A percentile compares a stretch with the other conserved stretches of the same genome.
phyloP scores from a whole-genome alignment of 257 asterid genomes.

The Ophiorrhiza pumila region DNA sequence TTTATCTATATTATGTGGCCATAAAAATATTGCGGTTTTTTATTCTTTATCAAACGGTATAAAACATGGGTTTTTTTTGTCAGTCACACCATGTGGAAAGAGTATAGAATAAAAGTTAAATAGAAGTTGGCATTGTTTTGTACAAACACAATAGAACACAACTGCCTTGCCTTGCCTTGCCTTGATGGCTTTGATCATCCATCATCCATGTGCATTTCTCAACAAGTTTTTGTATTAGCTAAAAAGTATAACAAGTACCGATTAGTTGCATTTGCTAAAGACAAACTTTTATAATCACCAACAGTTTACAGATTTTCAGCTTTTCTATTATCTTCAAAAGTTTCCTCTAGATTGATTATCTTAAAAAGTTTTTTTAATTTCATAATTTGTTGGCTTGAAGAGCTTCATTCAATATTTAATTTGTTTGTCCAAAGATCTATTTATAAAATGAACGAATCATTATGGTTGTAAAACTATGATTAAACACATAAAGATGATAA shows the following conservation, averaged over 20 bases:
- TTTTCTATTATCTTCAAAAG: not conserved
- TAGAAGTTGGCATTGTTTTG: constrained; percentile 11
- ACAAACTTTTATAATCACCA: not conserved
- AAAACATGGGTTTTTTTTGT: not conserved
- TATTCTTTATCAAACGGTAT: too few species aligned
- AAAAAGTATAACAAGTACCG: not conserved
- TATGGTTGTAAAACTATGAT: too few species aligned
- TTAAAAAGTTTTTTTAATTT: too few species aligned
- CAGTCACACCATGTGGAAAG: constrained; percentile 22
- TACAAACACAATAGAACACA: constrained; percentile 1
- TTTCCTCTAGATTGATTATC: not conserved
- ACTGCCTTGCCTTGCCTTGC: not conserved
- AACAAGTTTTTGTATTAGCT: not conserved
- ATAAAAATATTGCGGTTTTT: too few species aligned
- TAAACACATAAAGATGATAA: too few species aligned
- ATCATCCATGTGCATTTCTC: constrained; percentile 17
- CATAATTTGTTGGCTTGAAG: too few species aligned
- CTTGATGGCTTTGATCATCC: too few species aligned
- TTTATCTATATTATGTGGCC: not conserved
- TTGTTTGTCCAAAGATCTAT: too few species aligned
- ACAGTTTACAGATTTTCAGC: not conserved
- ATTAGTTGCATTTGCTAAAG: not conserved
- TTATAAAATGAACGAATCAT: too few species aligned
- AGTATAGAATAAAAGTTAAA: constrained; percentile 14
- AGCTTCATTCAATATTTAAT: too few species aligned